Percentiles rank a stretch among this genome's conserved stretches.
These are phyloP conservation scores for Sphagnum magellanicum DNA, from an alignment of 228 moss, liverwort and hornwort species.

Conservation along the genomic window DNA sequence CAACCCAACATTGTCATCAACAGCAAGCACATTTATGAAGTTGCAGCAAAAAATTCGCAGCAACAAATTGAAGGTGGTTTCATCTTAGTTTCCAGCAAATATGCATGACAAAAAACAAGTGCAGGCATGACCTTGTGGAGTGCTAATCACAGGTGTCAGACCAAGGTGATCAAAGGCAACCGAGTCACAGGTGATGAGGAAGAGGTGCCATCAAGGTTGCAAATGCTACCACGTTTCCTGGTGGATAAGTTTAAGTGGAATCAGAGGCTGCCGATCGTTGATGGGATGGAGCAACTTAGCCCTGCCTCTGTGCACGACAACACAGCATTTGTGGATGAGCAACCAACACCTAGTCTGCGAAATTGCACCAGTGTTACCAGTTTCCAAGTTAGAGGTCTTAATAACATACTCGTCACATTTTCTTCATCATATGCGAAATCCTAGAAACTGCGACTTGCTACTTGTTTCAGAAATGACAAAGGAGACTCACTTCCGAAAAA, in stretches of 20 bases:
- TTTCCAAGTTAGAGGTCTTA: slow-evolving; percentile 25
- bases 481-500: too few relatives aligned
- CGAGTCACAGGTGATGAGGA: slow-evolving; percentile 13
- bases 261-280: slow-evolving; percentile 21
- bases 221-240: slow-evolving; percentile 30
- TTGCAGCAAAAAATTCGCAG: not conserved
- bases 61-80: not conserved
- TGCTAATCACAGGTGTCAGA: not conserved
- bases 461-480: slow-evolving; percentile 48
- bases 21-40: too few relatives aligned
- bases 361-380: slow-evolving; percentile 15
- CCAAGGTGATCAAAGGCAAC: slow-evolving; percentile 1
- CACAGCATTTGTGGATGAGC: slow-evolving; percentile 42
- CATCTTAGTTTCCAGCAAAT: too few relatives aligned
- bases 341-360: slow-evolving; percentile 31
- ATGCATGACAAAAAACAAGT: too few relatives aligned
- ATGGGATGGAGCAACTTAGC: slow-evolving; percentile 32
- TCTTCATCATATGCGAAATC: not conserved
- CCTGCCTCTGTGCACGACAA: slow-evolving; percentile 60
- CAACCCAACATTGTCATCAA: too few relatives aligned
- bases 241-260: slow-evolving; percentile 19
- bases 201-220: slow-evolving; percentile 25
- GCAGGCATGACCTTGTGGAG: not conserved
- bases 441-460: slow-evolving; percentile 36
- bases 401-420: not conserved